These are phyloP conservation scores for Huntiella savannae DNA, from an alignment of 2,329 filamentous ascomycete genomes.

Conservation along the genomic window DNA sequence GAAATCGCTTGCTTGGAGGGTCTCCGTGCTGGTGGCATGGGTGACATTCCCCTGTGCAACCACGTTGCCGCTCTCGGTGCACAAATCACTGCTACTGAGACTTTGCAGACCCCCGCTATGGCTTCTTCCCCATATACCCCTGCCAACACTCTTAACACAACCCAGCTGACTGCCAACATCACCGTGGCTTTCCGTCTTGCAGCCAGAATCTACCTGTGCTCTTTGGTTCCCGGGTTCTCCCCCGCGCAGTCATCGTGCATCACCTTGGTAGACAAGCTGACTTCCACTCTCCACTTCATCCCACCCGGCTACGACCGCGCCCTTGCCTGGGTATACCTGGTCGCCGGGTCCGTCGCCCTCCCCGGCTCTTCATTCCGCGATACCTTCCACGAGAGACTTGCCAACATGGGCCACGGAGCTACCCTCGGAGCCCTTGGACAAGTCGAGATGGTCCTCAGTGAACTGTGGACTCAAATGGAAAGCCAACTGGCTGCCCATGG, in stretches of 20 bases:
- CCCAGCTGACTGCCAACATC: slow-evolving; percentile 73
- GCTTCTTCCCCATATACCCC: slow-evolving; percentile 29
- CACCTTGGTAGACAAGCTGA: slow-evolving; percentile 60
- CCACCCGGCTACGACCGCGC: slow-evolving; percentile 80
- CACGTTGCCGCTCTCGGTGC: slow-evolving; percentile 77
- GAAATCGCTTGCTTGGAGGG: slow-evolving; percentile 93
- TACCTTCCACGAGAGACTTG: slow-evolving; percentile 58
- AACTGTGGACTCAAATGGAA: slow-evolving; percentile 70
- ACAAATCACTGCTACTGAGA: slow-evolving; percentile 69
- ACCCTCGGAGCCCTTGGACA: slow-evolving; percentile 72
- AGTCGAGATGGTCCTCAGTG: slow-evolving; percentile 56
- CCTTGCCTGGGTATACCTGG: slow-evolving; percentile 81
- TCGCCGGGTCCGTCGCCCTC: slow-evolving; percentile 62
- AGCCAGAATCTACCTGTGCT: slow-evolving; percentile 91
- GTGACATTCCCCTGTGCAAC: slow-evolving; percentile 69
- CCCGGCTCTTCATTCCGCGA: slow-evolving; percentile 55
- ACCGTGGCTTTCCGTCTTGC: slow-evolving; percentile 80
- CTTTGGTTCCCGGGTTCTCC: slow-evolving; percentile 73
- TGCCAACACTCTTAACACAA: slow-evolving; percentile 51
- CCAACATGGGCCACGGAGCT: slow-evolving; percentile 50
- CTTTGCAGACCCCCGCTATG: slow-evolving; percentile 28
- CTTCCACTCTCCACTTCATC: slow-evolving; percentile 59
- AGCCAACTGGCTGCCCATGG: slow-evolving; percentile 23
- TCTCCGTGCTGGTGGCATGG: slow-evolving; percentile 64
- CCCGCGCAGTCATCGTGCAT: slow-evolving; percentile 54